These are phyloP conservation scores for Cajanus cajan DNA, from an alignment of 306 rosid species.

Conservation along the genomic window DNA sequence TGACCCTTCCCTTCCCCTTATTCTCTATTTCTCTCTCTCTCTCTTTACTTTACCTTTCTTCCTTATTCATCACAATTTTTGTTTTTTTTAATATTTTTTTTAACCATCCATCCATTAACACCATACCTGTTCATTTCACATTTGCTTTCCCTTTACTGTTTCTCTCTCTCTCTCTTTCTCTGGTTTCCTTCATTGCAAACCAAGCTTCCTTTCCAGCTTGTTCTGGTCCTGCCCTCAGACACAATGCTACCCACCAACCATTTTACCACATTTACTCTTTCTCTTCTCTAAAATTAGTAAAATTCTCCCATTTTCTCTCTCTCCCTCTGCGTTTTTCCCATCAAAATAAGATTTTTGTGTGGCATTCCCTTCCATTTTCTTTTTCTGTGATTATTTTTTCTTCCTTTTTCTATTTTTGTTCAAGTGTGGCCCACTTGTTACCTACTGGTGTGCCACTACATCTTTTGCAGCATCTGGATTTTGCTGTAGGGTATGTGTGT, in stretches of 20 bases:
- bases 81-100: not conserved
- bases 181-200: constrained; percentile 76
- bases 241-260: constrained; percentile 61
- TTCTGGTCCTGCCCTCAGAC: constrained; percentile 46
- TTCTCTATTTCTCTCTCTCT: constrained; percentile 21
- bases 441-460: constrained; percentile 39
- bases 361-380: constrained; percentile 41
- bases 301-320: not conserved
- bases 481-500: constrained; percentile 58
- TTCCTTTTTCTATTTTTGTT: constrained; percentile 24
- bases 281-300: constrained; percentile 30
- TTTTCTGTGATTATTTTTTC: constrained; percentile 7
- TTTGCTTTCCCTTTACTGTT: constrained; percentile 60
- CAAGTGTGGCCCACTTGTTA: constrained; percentile 39
- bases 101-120: not conserved
- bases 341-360: constrained; percentile 63
- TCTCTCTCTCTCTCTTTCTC: constrained; percentile 33
- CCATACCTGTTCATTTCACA: constrained; percentile 20
- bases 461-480: constrained; percentile 50
- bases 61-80: constrained; percentile 32
- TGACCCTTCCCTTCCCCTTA: not conserved
- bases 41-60: constrained; percentile 29
- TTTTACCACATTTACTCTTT: constrained; percentile 46
- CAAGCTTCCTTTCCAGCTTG: constrained; percentile 77
- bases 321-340: constrained; percentile 29